phyloP scores from a whole-genome alignment of 2,329 filamentous ascomycete genomes.

The Sordariomycetes sp. region DNA sequence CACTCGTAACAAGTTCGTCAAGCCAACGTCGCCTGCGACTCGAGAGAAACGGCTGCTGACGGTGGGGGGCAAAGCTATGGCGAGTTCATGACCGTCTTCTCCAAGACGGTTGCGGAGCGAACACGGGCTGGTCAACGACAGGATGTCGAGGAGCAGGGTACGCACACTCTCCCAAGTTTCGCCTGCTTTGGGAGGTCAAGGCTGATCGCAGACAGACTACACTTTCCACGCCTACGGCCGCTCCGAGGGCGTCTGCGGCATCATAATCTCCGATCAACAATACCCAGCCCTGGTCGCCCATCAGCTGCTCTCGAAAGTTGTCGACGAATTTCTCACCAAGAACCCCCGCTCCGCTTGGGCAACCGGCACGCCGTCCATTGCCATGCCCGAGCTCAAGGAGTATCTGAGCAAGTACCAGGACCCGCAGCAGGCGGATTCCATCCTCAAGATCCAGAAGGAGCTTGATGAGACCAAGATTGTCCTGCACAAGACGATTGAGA shows the following conservation, averaged over 20 bases:
- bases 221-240: constrained; percentile 72
- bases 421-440: constrained; percentile 80
- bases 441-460: constrained; percentile 93
- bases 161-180: too few species aligned
- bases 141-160: constrained; percentile 75
- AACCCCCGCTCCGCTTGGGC: constrained; percentile 64
- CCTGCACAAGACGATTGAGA: constrained; percentile 93
- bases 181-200: too few species aligned
- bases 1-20: constrained; percentile 57
- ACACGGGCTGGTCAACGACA: constrained; percentile 75
- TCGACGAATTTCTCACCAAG: constrained; percentile 77
- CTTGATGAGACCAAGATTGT: constrained; percentile 97
- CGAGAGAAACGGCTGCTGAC: too few species aligned
- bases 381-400: constrained; percentile 68
- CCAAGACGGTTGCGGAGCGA: constrained; percentile 78
- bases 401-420: constrained; percentile 73
- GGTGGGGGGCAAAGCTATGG: constrained; percentile 25
- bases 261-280: constrained; percentile 69
- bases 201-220: constrained; percentile 42
- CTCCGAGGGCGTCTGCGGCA: constrained; percentile 64
- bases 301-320: constrained; percentile 74
- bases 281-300: constrained; percentile 76
- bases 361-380: constrained; percentile 40
- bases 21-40: constrained; percentile 6
- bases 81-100: constrained; percentile 75